Evolutionary conservation across 2,329 filamentous ascomycete species (phyloP), one percentile per base, ranked within the genome.

Genomic region (Huntiella savannae): DNA sequence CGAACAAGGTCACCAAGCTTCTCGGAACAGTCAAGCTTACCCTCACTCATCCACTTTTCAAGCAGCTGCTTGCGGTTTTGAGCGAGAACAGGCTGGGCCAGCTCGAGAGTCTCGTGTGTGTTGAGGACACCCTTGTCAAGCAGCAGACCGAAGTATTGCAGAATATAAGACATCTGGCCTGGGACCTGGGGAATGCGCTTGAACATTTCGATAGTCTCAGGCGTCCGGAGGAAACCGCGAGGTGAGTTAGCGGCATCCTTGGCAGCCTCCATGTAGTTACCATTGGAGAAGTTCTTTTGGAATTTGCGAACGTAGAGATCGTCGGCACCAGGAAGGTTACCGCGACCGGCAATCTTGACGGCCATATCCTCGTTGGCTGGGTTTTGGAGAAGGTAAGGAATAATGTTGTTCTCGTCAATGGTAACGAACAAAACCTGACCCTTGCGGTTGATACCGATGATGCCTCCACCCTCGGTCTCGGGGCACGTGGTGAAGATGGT

Each of bases 221-320:
- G 73, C 2, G 88, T 96, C 54, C 91, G 83, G 47, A 98, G 70
- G 69, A 98, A 98, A 41, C 91, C 91, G 49, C 88, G 79, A 3
- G 91, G 91, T 2, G 91, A 98, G 68, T 92, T 94, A 43, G 91
- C 92, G 39, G 91, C 92, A 55, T 94, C 81, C 70, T 93, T 95
- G 43, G 91, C 91, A 49, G 91, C 91, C 57, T 91, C 85, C 46
- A 77, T 68, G 61, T 83, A 96, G 59, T 84, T 83, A 32, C 82
- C 85, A 40, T 77, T 70, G 53, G 71, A 72, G 62, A 95, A 77
- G 28, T 95, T 70, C 58, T 85, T 79, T 57, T 98, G 86, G 56
- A 98, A 98, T 56, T 93, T 86, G 57, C 87, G 79, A 52, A 80
- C 79, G 60, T 95, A 96, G 22, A 98, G 74, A 58, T 86, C 81